phyloP scores from a whole-genome alignment of 805 yeast genomes.

The Hanseniaspora osmophila region DNA sequence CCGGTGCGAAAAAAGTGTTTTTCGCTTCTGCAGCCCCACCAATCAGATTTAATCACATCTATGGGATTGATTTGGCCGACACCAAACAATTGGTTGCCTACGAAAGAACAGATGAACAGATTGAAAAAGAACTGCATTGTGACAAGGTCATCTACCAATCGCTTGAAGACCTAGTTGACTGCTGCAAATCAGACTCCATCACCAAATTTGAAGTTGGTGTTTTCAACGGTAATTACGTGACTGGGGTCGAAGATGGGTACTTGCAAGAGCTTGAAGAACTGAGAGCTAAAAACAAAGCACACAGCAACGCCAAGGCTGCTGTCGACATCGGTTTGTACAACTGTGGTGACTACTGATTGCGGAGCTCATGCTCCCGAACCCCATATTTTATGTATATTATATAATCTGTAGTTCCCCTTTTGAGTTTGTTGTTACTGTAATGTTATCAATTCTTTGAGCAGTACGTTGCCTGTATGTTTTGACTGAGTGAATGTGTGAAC shows the following conservation, averaged over 20 bases:
- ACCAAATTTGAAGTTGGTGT: slow-evolving; percentile 86
- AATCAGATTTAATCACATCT: slow-evolving; percentile 88
- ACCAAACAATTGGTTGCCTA: slow-evolving; percentile 87
- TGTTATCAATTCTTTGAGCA: no score
- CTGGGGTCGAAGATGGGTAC: slow-evolving; percentile 83
- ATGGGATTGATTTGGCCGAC: slow-evolving; percentile 95
- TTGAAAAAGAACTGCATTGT: slow-evolving; percentile 71
- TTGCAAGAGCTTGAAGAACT: slow-evolving; percentile 68
- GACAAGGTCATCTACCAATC: slow-evolving; percentile 84
- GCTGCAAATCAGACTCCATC: slow-evolving; percentile 41
- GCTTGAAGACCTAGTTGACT: slow-evolving; percentile 65
- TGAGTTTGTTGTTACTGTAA: no score
- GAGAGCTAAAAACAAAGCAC: slow-evolving; percentile 61
- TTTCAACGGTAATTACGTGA: slow-evolving; percentile 84
- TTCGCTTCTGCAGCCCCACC: slow-evolving; percentile 97
- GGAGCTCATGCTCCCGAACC: background rate
- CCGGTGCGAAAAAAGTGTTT: slow-evolving; percentile 90
- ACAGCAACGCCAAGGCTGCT: slow-evolving; percentile 66
- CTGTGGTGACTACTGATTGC: slow-evolving; percentile 32
- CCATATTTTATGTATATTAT: background rate
- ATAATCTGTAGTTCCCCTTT: background rate
- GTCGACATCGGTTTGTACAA: slow-evolving; percentile 51
- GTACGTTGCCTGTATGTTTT: no score
- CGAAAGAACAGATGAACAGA: slow-evolving; percentile 57
- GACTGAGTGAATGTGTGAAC: no score